Base-by-base conservation (phyloP, 2,329 filamentous ascomycete species). In the Corniculantispora saksenae region DNA sequence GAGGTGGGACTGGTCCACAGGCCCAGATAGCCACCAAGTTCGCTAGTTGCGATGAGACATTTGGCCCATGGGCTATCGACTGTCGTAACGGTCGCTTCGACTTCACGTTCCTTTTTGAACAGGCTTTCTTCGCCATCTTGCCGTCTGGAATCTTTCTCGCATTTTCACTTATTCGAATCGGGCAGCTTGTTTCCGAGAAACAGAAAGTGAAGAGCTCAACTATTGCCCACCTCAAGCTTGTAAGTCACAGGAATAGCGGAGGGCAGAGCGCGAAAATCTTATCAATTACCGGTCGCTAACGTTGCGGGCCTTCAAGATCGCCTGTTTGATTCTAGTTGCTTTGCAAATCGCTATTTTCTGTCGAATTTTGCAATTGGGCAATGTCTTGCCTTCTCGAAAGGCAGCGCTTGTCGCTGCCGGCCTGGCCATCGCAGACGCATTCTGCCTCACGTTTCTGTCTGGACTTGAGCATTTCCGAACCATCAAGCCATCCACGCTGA, bases 401-500 rank as follows among this genome's bases (percentile, higher is more conserved):
- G n/a, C 23, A 19, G 23, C 27, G 2, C 19, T 61, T 32, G 50
- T 72, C 2, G 66, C 69, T 27, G 45, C 72, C 1, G 60, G 66
- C 0, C 68, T 81, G 9, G 74, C 74, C 3, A 66, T 74, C 8
- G 63, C 73, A 12, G 70, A 70, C 13, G 68, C 70, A 5, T 29
- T 75, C 21, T 65, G 64, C 19, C 58, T 76, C 43, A 56, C 66
- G 4, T 40, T 69, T 0, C 66, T 78, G 19, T 77, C 74, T 2
- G 76, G 72, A 60, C 23, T 67, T 3, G 75, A 78, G 59, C 77
- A 79, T 61, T 66, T 60, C 69, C 78, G 67, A 35, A 72, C 76
- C 9, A 70, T 73, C 0, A 71, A 78, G 2, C 80, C 80, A 1
- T 82, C 80, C 0, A 69, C 77, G 1, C 59, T 82, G 3, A 68